Base-by-base conservation (phyloP, 192 early-diverging fungal genomes). In the Ambispora gerdemannii region DNA sequence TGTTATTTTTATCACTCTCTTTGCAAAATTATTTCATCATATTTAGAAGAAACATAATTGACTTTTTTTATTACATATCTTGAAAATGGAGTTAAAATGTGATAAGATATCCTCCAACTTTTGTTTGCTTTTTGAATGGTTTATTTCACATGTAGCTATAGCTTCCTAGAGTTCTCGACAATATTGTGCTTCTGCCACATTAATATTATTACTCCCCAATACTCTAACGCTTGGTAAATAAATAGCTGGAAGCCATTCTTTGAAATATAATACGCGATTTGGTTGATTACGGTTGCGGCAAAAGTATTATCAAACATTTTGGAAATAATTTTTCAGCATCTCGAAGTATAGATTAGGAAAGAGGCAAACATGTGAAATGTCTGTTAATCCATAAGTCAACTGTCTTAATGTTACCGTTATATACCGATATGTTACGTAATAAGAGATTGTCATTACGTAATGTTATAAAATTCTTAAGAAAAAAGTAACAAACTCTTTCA, bases 51-150 rank as follows among this genome's bases (percentile, higher is more conserved):
- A 28, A 58, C 32, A 22, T 3, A 58, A 28, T 28, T 11, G 3
- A 4, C 50, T 28, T 58, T 58, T 58, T 58, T 28, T 58, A 58
- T 28, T 58, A 58, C 55, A 58, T 58, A 58, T 30, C 55, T 58
- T 58, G 55, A 28, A 58, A 6, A 28, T 58, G 24, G 27, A 28
- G 55, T 58, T 58, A 58, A 58, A 58, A 4, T 58, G 55, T n/a
- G 27, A 28, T 58, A 58, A 58, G 55, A 58, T 58, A 28, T 22
- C 27, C 27, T 28, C 55, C 17, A 58, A 17, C 27, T 58, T 58
- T 58, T 20, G 27, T 28, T 58, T 58, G 20, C 25, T 58, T 28
- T 58, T 58, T 58, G 55, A 58, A 58, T 28, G 3, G 20, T 28
- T 28, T 28, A 4, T 28, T 3, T 17, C 55, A 58, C 55, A 58